phyloP scores from a whole-genome alignment of 345 rosid species.

The Ceriops tagal region DNA sequence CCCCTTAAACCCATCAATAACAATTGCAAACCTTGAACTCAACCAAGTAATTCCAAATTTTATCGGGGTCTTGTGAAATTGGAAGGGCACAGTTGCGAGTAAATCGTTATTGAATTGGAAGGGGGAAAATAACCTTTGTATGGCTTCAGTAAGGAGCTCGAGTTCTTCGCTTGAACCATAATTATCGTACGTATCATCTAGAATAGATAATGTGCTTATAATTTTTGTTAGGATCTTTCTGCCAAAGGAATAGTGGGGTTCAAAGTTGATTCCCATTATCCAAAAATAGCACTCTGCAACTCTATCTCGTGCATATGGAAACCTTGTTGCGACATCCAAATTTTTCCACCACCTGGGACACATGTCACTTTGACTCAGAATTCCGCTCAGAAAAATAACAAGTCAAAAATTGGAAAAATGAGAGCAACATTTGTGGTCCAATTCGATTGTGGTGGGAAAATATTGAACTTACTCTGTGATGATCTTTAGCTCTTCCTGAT shows the following conservation, averaged over 20 bases:
- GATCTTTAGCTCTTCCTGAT: neutral
- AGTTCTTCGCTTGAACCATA: constrained; percentile 10
- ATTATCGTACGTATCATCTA: constrained; percentile 18
- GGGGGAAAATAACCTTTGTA: neutral
- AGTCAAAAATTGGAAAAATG: too few relatives aligned
- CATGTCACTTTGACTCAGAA: neutral
- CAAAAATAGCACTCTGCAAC: constrained; percentile 17
- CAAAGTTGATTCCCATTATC: constrained; percentile 10
- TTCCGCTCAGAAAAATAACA: too few relatives aligned
- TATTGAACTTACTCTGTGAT: neutral
- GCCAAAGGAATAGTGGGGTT: constrained; percentile 9
- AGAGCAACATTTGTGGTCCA: too few relatives aligned
- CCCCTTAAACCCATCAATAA: too few relatives aligned
- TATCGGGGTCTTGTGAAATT: too few relatives aligned
- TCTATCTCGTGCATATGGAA: constrained; percentile 19
- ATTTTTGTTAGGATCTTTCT: constrained; percentile 12
- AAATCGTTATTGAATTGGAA: too few relatives aligned
- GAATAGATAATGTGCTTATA: neutral
- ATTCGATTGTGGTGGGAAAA: too few relatives aligned
- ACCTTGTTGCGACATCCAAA: constrained; percentile 7
- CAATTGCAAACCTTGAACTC: too few relatives aligned
- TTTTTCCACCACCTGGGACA: constrained; percentile 21
- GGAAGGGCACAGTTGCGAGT: too few relatives aligned
- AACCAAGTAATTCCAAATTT: too few relatives aligned
- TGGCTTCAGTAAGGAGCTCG: constrained; percentile 4